Percentiles rank a stretch among this genome's conserved stretches.
Evolutionary conservation across 2,329 filamentous ascomycete species (phyloP).

Genomic region (Samsoniella hepiali): DNA sequence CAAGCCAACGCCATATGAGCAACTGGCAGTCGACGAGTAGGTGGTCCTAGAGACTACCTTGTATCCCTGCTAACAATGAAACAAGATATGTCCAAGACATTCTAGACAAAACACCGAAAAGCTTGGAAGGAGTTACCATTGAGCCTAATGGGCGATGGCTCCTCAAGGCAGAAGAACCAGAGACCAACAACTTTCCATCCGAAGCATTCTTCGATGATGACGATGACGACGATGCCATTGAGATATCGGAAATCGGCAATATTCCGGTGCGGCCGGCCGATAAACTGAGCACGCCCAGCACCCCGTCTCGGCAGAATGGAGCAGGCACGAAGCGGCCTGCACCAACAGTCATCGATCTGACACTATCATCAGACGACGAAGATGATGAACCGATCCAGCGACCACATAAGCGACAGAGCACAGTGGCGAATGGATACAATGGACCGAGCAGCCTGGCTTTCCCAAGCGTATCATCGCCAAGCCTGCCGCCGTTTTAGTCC

Average conservation of each 20-base stretch:
- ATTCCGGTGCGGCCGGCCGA: conserved; percentile 3
- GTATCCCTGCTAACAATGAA: conserved; percentile 19
- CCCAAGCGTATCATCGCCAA: not conserved
- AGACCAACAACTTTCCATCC: conserved; percentile 30
- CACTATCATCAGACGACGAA: conserved; percentile 54
- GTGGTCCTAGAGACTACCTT: conserved; percentile 28
- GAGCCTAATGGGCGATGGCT: conserved; percentile 82
- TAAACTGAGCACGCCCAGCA: conserved; percentile 32
- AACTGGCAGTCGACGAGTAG: conserved; percentile 82
- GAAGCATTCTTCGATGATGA: conserved; percentile 31
- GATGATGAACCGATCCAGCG: conserved; percentile 46
- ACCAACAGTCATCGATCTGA: conserved; percentile 57
- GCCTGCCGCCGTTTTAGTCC: conserved; percentile 3
- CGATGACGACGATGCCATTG: conserved; percentile 50
- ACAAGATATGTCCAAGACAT: conserved; percentile 83
- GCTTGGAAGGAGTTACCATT: conserved; percentile 81
- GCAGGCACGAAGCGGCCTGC: conserved; percentile 47
- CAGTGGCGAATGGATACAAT: conserved; percentile 6
- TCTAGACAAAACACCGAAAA: conserved; percentile 65
- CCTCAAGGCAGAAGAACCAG: conserved; percentile 32
- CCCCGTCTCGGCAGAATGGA: conserved; percentile 34
- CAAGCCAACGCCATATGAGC: conserved; percentile 75
- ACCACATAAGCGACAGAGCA: conserved; percentile 46
- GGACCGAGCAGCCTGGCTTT: conserved; percentile 6
- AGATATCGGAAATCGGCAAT: conserved; percentile 44